phyloP scores from a whole-genome alignment of 2,329 filamentous ascomycete genomes.

The Fonsecaea pugnacius region DNA sequence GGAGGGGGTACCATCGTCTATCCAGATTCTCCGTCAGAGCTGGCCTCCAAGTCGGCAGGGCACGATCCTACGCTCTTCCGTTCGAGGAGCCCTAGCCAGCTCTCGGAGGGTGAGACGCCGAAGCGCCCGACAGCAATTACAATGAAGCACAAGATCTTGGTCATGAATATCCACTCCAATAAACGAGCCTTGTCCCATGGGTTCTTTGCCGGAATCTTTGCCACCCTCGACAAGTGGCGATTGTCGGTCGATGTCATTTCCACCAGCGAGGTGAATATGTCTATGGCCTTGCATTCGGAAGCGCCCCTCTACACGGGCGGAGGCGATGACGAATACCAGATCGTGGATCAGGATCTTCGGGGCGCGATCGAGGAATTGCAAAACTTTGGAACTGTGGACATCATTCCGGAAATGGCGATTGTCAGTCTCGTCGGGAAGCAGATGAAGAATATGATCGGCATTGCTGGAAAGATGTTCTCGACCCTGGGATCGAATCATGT shows the following conservation, averaged over 20 bases:
- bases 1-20: slow-evolving; percentile 69
- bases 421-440: slow-evolving; percentile 91
- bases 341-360: slow-evolving; percentile 66
- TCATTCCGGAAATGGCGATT: slow-evolving; percentile 91
- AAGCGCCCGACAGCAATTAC: slow-evolving; percentile 88
- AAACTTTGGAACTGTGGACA: slow-evolving; percentile 85
- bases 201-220: slow-evolving; percentile 93
- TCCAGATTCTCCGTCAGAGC: slow-evolving; percentile 68
- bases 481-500: slow-evolving; percentile 90
- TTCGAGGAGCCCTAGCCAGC: slow-evolving; percentile 52
- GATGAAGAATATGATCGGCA: slow-evolving; percentile 96
- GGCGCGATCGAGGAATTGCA: slow-evolving; percentile 72
- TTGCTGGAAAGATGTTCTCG: slow-evolving; percentile 92
- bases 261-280: slow-evolving; percentile 94
- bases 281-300: slow-evolving; percentile 90
- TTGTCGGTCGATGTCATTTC: slow-evolving; percentile 96
- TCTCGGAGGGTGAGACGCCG: slow-evolving; percentile 60
- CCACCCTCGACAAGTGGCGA: slow-evolving; percentile 81
- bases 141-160: slow-evolving; percentile 94
- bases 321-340: slow-evolving; percentile 54
- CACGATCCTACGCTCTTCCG: slow-evolving; percentile 53
- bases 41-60: slow-evolving; percentile 49
- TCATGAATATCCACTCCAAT: slow-evolving; percentile 98
- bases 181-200: slow-evolving; percentile 94
- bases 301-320: slow-evolving; percentile 57